Evolutionary conservation across 345 rosid species (phyloP).

Genomic region (Eucalyptus regnans): DNA sequence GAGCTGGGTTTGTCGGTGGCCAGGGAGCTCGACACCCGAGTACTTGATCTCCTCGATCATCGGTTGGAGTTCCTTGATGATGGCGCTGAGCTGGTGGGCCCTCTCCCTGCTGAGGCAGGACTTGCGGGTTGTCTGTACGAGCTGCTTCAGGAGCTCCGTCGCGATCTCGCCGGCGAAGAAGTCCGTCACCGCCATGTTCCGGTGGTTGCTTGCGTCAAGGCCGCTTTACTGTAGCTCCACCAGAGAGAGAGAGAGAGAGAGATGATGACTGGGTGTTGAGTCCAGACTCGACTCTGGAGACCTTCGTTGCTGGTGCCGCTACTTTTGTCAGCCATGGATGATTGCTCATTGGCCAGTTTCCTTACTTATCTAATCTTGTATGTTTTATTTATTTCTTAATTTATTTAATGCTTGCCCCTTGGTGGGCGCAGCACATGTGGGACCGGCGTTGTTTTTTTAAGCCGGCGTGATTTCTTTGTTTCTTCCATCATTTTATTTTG

Average conservation of each 20-base stretch:
- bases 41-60: slow-evolving; percentile 53
- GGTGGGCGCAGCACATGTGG: neutral
- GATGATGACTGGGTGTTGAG: neutral
- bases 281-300: neutral
- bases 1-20: slow-evolving; percentile 56
- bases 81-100: slow-evolving; percentile 20
- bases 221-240: neutral
- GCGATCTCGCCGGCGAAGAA: slow-evolving; percentile 62
- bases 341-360: neutral
- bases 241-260: neutral
- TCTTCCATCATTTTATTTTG: neutral
- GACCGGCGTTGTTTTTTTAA: neutral
- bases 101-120: slow-evolving; percentile 27
- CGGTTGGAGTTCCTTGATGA: slow-evolving; percentile 23
- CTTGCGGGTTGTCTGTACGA: slow-evolving; percentile 17
- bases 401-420: neutral
- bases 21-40: slow-evolving; percentile 72
- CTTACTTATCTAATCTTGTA: neutral
- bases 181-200: slow-evolving; percentile 44
- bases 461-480: neutral
- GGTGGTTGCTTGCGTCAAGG: neutral
- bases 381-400: neutral
- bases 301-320: neutral
- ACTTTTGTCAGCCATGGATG: neutral
- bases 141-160: slow-evolving; percentile 41